phyloP scores from a whole-genome alignment of 495 filamentous ascomycete genomes.

The Sphaerosporella brunnea region DNA sequence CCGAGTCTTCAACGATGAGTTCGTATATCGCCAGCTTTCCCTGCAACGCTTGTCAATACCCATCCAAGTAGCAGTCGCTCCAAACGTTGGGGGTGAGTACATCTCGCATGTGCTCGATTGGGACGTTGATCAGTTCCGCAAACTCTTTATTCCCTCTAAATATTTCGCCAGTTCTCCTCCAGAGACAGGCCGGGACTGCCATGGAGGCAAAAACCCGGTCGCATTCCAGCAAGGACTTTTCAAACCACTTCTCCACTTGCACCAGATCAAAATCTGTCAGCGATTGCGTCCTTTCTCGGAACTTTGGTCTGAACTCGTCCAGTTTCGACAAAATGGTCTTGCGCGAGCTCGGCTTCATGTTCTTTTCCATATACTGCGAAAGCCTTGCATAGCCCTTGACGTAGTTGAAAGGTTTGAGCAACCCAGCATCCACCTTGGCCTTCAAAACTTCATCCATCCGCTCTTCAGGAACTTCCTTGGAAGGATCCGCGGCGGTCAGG shows the following conservation, averaged over 20 bases:
- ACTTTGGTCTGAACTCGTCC: constrained; percentile 83
- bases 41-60: constrained; percentile 30
- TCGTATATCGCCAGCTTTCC: constrained; percentile 91
- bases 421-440: constrained; percentile 86
- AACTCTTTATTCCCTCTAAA: constrained; percentile 97
- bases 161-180: constrained; percentile 92
- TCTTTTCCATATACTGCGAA: constrained; percentile 72
- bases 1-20: constrained; percentile 79
- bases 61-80: constrained; percentile 1
- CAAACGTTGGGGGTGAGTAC: constrained; percentile 37
- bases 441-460: constrained; percentile 87
- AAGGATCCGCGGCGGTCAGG: constrained; percentile 89
- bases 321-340: constrained; percentile 80
- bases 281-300: constrained; percentile 80
- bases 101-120: constrained; percentile 76
- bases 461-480: constrained; percentile 78
- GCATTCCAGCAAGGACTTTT: constrained; percentile 84
- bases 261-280: constrained; percentile 85
- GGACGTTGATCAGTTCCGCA: constrained; percentile 88
- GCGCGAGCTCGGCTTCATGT: constrained; percentile 60
- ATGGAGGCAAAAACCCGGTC: constrained; percentile 97
- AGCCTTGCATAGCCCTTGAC: constrained; percentile 85
- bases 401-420: constrained; percentile 94
- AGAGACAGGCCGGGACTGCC: constrained; percentile 95
- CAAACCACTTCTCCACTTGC: constrained; percentile 96